These are phyloP conservation scores for Ophiostoma perfectum DNA, from an alignment of 2,329 filamentous ascomycete species.

Conservation along the genomic window DNA sequence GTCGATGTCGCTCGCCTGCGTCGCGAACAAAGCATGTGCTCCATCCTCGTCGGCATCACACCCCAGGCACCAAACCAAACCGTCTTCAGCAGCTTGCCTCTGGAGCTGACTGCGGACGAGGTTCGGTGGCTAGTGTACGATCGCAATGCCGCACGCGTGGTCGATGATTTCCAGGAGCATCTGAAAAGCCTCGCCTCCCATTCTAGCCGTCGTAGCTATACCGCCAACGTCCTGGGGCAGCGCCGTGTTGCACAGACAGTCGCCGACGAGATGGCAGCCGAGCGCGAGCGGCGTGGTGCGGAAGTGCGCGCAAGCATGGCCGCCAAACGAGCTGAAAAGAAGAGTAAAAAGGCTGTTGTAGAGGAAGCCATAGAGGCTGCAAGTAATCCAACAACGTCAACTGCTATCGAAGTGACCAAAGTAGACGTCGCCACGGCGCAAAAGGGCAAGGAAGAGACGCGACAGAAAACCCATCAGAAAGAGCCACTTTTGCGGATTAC, in stretches of 20 bases:
- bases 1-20: constrained; percentile 73
- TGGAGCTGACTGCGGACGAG: constrained; percentile 90
- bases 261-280: constrained; percentile 36
- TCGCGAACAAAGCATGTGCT: constrained; percentile 75
- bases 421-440: neutral
- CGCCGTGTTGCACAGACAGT: constrained; percentile 39
- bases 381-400: too few relatives aligned
- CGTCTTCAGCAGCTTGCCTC: constrained; percentile 79
- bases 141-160: constrained; percentile 70
- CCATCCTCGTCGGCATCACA: constrained; percentile 78
- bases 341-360: constrained; percentile 13
- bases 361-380: neutral
- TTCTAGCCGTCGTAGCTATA: constrained; percentile 50
- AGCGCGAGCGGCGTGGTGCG: constrained; percentile 31
- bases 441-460: neutral
- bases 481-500: constrained; percentile 32
- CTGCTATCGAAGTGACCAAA: neutral
- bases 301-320: constrained; percentile 23
- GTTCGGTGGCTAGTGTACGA: constrained; percentile 73
- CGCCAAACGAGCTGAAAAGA: neutral
- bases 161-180: constrained; percentile 75
- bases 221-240: constrained; percentile 49
- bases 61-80: constrained; percentile 94
- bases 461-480: too few relatives aligned
- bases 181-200: constrained; percentile 51